These are phyloP conservation scores for Fistulinella prunicolor DNA, from an alignment of 768 basidiomycete species.

Conservation along the genomic window DNA sequence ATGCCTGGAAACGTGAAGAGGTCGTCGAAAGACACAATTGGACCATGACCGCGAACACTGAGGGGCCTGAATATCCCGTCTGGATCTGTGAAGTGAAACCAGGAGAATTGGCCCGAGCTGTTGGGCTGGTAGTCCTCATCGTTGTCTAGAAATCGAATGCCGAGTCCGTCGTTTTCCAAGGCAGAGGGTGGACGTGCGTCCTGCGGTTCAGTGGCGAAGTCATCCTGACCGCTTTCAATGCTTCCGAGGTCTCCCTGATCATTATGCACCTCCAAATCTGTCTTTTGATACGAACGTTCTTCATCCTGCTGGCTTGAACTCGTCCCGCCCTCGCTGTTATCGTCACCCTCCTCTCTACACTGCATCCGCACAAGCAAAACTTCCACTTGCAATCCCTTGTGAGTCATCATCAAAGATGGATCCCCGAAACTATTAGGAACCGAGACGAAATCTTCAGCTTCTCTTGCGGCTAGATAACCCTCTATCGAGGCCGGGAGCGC, in stretches of 20 bases:
- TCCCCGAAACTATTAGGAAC: constrained; percentile 5
- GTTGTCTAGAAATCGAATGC: constrained; percentile 1
- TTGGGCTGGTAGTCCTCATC: neutral
- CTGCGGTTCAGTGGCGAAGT: neutral
- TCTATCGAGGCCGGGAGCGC: constrained; percentile 7
- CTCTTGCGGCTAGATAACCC: constrained; percentile 7
- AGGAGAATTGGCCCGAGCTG: neutral
- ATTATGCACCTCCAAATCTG: no score
- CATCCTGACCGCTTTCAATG: neutral
- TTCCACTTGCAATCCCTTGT: constrained; percentile 9
- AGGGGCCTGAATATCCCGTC: neutral
- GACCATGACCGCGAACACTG: constrained; percentile 3
- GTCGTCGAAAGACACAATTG: neutral
- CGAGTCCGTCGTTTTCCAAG: neutral
- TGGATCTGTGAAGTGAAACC: constrained; percentile 8
- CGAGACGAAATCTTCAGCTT: neutral
- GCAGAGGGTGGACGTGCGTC: neutral
- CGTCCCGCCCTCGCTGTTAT: neutral
- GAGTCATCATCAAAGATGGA: constrained; percentile 5
- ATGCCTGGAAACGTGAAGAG: neutral
- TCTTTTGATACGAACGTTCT: neutral
- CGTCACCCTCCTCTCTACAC: constrained; percentile 4
- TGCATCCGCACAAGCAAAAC: constrained; percentile 1
- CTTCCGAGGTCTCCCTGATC: neutral
- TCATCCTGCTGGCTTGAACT: neutral